Evolutionary conservation across 306 rosid genomes (phyloP), one percentile per base, ranked within the genome.

Genomic region (Elaeagnus macrophylla): DNA sequence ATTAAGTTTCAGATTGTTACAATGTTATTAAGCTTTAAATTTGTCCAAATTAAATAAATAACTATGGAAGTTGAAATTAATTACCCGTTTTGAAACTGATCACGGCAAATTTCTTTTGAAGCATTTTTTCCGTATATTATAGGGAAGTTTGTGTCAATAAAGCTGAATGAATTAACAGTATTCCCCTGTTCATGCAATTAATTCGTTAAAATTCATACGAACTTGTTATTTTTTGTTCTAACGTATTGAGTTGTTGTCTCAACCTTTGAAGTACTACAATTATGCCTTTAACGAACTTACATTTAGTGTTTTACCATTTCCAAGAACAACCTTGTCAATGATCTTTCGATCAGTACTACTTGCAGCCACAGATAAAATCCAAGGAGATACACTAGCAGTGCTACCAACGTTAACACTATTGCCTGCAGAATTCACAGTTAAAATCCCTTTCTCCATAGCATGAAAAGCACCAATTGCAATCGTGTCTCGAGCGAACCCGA

Each of bases 401-500:
- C 56, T 13, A 7, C 56, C 37, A 18, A 7, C 36, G 1, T 0
- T 0, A 35, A 70, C 66, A n/a, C 75, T 70, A 7, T 78, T 78
- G 17, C 83, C 83, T 3, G 72, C 80, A 32, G 75, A 12, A 2
- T 78, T 2, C 10, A 60, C 18, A 6, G 79, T 70, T 14, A 70
- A 65, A 9, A 78, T 48, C 37, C 79, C 69, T 70, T 37, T 74
- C n/a, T 44, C n/a, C 77, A 67, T 67, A 0, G 78, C 81, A 52
- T 72, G 81, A 14, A 76, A 72, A 18, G 77, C 49, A 38, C 77
- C 83, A 42, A 78, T 67, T 0, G 77, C 51, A 11, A 70, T 8
- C 4, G 37, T 0, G 16, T 68, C 75, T 1, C 0, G 0, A 13
- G 25, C 11, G 20, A 66, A 38, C 9, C 36, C 12, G 9, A 0